Conservation (phyloP, 2,329 filamentous ascomycete species). For the Tolypocladium tundrense region DNA sequence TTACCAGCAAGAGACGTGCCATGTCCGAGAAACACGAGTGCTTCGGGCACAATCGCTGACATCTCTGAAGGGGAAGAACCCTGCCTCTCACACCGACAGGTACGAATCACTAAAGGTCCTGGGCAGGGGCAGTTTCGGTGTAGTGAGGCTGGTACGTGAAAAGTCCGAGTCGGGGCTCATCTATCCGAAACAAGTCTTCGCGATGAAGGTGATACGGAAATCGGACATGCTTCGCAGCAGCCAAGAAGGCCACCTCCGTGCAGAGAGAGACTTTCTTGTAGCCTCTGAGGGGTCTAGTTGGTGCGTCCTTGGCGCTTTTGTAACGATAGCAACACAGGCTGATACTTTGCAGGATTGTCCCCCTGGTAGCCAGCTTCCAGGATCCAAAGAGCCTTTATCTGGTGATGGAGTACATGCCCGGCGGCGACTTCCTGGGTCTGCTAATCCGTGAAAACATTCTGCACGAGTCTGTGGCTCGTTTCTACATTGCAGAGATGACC, state of each 20-base stretch:
- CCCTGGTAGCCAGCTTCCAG: constrained; percentile 80
- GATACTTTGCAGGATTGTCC: constrained; percentile 55
- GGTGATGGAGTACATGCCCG: constrained; percentile 97
- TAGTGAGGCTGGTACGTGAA: constrained; percentile 77
- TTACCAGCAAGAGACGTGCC: constrained; percentile 56
- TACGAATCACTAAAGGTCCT: constrained; percentile 76
- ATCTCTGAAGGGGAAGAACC: constrained; percentile 4
- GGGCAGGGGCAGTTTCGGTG: constrained; percentile 89
- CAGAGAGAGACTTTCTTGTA: constrained; percentile 86
- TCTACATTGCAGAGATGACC: constrained; percentile 94
- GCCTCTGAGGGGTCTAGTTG: constrained; percentile 79
- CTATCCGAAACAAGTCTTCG: constrained; percentile 53
- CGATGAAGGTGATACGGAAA: constrained; percentile 96
- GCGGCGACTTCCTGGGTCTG: constrained; percentile 83
- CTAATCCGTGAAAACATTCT: constrained; percentile 78
- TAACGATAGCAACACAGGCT: background rate
- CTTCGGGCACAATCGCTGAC: constrained; percentile 31
- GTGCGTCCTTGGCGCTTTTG: constrained; percentile 25
- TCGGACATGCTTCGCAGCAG: constrained; percentile 83
- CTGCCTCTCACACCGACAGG: constrained; percentile 17
- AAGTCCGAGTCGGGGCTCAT: constrained; percentile 25
- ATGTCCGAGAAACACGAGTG: constrained; percentile 64
- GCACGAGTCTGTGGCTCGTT: constrained; percentile 66
- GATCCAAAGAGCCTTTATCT: constrained; percentile 78
- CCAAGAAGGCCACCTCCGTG: constrained; percentile 85